Base-by-base conservation (phyloP, 2,329 filamentous ascomycete genomes). In the Phyllosticta citriasiana region DNA sequence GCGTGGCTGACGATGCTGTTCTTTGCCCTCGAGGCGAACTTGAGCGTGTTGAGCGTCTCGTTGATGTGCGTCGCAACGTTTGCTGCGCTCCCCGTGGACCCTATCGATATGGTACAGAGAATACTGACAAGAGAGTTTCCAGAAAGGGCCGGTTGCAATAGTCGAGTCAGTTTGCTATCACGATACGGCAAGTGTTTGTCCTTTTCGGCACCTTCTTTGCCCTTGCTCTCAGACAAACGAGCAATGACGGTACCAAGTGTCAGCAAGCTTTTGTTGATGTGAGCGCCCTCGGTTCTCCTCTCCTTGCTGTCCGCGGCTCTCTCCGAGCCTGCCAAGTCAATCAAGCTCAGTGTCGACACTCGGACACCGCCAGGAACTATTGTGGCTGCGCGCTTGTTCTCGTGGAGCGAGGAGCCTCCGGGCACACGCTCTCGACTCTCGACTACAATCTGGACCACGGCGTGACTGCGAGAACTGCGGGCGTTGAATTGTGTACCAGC, bases 1-100 rank as follows among this genome's bases (percentile, higher is more conserved):
- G 94, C 94, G 75, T 97, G 92, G 67, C 91, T 97, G 71, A 97
- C 88, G 69, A 99, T 96, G 71, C 88, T 99, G 76, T 99, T 99
- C 80, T 96, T 97, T 53, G 94, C 94, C 68, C 94, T 84, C 10
- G 92, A 94, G 1, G 94, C 94, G 71, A 99, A 99, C 69, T 97
- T 99, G 64, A 99, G 79, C 0, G 94, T 99, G 72, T 96, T 99
- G 60, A 99, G 77, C 0, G 93, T 97, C 76, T 99, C 94, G 19
- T 84, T 83, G 0, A 88, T 90, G 69, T 97, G 90, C 24, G 82
- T 89, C 67, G 84, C 88, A 22, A 86, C 82, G 3, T 85, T 77
- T 1, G 89, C 88, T 8, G 84, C 80, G 67, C 85, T 91, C 24
- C 88, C 87, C 12, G 84, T 83, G 1, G 88, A 81, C n/a, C 90